Evolutionary conservation across 345 rosid species (phyloP).

Genomic region (Clarkia xantiana): DNA sequence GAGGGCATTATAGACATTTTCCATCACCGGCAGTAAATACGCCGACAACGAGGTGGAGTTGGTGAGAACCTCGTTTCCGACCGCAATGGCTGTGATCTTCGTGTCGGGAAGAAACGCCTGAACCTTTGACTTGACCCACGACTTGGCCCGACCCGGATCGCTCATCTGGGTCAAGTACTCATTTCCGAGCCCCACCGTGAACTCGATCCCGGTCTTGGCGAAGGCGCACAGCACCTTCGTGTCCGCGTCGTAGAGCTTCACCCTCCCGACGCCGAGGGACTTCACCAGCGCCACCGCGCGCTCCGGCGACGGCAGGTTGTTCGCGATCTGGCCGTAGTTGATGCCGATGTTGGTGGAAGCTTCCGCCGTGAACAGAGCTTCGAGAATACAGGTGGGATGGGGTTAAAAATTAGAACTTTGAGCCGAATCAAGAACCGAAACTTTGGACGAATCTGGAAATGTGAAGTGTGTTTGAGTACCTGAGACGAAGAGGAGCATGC

Average conservation of each 20-base stretch:
- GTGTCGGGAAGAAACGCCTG: conserved; percentile 30
- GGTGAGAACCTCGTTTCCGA: conserved; percentile 80
- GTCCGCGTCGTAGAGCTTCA: conserved; percentile 35
- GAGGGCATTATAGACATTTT: conserved; percentile 43
- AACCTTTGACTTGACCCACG: conserved; percentile 30
- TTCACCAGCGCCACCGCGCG: conserved; percentile 24
- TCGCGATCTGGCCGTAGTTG: conserved; percentile 34
- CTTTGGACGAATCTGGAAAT: too few species aligned
- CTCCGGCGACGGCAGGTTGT: conserved; percentile 27
- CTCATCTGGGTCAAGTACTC: conserved; percentile 20
- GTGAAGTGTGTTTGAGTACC: too few species aligned
- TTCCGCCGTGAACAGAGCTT: too few species aligned
- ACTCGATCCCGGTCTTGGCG: conserved; percentile 28
- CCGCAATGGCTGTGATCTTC: conserved; percentile 58
- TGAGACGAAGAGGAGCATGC: too few species aligned
- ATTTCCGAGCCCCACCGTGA: conserved; percentile 31
- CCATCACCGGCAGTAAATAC: conserved; percentile 73
- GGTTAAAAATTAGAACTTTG: too few species aligned
- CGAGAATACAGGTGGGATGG: too few species aligned
- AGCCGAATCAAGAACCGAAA: too few species aligned
- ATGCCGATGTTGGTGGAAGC: conserved; percentile 13
- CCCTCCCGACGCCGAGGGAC: conserved; percentile 24
- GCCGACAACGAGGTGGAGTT: conserved; percentile 48
- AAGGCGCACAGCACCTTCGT: conserved; percentile 25
- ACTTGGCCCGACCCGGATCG: conserved; percentile 19